A percentile compares a stretch with the other conserved stretches of the same genome.
phyloP scores from a whole-genome alignment of 768 basidiomycete species.

The Naematelia encephala region DNA sequence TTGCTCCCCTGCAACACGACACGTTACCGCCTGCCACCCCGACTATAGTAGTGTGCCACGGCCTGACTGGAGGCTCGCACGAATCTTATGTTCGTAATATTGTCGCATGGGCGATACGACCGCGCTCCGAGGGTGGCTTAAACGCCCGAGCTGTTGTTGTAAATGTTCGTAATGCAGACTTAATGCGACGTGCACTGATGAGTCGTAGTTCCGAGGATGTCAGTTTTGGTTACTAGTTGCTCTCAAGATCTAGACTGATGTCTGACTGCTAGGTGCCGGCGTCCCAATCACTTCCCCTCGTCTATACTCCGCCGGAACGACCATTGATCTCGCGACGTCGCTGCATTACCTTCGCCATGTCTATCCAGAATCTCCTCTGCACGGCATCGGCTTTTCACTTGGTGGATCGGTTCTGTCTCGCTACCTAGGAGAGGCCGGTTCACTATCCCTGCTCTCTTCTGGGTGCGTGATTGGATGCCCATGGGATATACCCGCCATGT shows the following conservation, averaged over 20 bases:
- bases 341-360: conserved; percentile 67
- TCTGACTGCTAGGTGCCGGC: conserved; percentile 56
- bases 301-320: conserved; percentile 70
- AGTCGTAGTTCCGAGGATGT: conserved; percentile 24
- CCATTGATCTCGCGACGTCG: conserved; percentile 81
- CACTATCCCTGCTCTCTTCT: conserved; percentile 34
- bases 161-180: conserved; percentile 33
- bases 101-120: conserved; percentile 66
- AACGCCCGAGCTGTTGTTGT: conserved; percentile 64
- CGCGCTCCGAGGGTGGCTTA: conserved; percentile 74
- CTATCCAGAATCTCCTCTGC: conserved; percentile 75
- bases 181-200: neutral
- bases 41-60: conserved; percentile 46
- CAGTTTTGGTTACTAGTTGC: neutral
- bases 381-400: conserved; percentile 89
- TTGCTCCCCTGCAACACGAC: conserved; percentile 34
- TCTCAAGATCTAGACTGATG: neutral
- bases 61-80: conserved; percentile 54
- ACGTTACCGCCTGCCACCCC: conserved; percentile 30
- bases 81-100: conserved; percentile 86
- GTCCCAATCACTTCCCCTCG: conserved; percentile 76
- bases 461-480: conserved; percentile 45
- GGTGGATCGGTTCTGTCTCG: conserved; percentile 87
- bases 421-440: conserved; percentile 80
- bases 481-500: conserved; percentile 47